phyloP scores from a whole-genome alignment of 1,284 basidiomycete genomes.

The Pholiota adiposa region DNA sequence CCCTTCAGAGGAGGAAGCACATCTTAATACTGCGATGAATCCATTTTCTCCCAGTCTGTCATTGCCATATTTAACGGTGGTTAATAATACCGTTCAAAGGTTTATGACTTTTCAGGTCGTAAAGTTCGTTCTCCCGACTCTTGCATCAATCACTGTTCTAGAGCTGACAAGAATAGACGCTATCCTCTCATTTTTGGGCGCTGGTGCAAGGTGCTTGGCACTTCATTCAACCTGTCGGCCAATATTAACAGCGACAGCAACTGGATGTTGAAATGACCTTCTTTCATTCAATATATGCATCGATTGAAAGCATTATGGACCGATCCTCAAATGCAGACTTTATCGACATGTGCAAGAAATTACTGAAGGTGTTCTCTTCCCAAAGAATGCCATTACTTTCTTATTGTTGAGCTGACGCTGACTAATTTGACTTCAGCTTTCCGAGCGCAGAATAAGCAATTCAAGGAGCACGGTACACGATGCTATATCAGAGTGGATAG shows the following conservation, averaged over 20 bases:
- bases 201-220: conserved; percentile 54
- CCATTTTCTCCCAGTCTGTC: conserved; percentile 56
- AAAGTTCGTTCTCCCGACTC: conserved; percentile 42
- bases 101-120: conserved; percentile 63
- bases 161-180: conserved; percentile 44
- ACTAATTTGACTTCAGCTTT: conserved; percentile 7
- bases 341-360: conserved; percentile 42
- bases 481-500: conserved; percentile 5
- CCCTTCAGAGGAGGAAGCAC: not conserved
- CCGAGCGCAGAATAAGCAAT: conserved; percentile 1
- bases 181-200: conserved; percentile 77
- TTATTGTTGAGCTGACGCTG: not conserved
- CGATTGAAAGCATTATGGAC: conserved; percentile 53
- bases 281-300: conserved; percentile 53
- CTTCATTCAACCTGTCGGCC: conserved; percentile 3
- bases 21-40: conserved; percentile 27
- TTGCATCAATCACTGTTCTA: conserved; percentile 17
- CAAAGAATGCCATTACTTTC: too few relatives aligned
- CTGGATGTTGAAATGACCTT: conserved; percentile 54
- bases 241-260: conserved; percentile 45
- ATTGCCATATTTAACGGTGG: conserved; percentile 52
- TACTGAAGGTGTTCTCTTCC: conserved; percentile 63
- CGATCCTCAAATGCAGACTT: conserved; percentile 57
- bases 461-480: not conserved
- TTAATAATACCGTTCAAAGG: conserved; percentile 56